Evolutionary conservation across 1,284 basidiomycete species (phyloP), one percentile per base, ranked within the genome.

Genomic region (Tilletia walkeri): DNA sequence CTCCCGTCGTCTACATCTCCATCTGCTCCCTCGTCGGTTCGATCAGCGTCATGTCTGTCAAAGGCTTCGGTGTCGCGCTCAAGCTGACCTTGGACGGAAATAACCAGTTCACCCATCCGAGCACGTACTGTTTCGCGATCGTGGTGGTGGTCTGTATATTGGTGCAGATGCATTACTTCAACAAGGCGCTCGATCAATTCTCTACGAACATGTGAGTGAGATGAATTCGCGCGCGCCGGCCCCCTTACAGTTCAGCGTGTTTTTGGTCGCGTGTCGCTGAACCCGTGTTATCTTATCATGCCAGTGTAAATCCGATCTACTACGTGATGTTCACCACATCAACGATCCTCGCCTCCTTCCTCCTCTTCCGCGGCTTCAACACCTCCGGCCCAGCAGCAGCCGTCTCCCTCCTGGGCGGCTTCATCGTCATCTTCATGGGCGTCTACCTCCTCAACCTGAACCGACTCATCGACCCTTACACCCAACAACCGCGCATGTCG

Each of bases 121-220:
- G 92, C 82, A 99, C 96, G 12, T 99, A 97, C 84, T 89, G 97
- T 63, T 97, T 99, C 80, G 93, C 89, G 54, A 87, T 93, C 67
- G 89, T 93, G 45, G 91, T 95, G 3, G 88, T 88, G 1, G 86
- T 89, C 2, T 98, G 94, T 85, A 98, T 99, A 80, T 82, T 96
- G 67, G 89, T 96, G 1, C 95, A 97, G 85, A 95, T 96, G 92
- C 95, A 97, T 86, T 99, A 96, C 86, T 97, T 98, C 86, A 99
- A 98, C 88, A 97, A 97, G 84, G 96, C 95, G 0, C 88, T 99
- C 68, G 95, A 98, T 83, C 93, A 91, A 1, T 99, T 98, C 85
- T 94, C 93, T 4, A 98, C 95, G 59, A 99, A 98, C 82, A 93
- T 98, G 92, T 94, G 87, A 78, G 93, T 88, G 20, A 65, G 24